phyloP scores from a whole-genome alignment of 1,284 basidiomycete species.

The Wolfiporia cocos region DNA sequence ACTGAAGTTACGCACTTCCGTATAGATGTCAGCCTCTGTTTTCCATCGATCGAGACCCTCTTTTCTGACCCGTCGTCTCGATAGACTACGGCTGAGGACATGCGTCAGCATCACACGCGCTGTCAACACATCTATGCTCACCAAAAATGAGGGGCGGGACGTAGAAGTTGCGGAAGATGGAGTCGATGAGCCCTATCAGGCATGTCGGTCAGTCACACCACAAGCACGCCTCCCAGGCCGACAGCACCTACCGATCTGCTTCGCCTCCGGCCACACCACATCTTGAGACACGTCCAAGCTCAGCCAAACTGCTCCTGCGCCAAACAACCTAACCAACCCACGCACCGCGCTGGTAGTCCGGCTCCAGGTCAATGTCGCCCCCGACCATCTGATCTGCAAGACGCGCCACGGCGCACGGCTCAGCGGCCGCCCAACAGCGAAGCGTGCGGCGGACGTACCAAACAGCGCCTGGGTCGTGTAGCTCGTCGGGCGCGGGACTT shows the following conservation, averaged over 20 bases:
- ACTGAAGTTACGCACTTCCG: slow-evolving; percentile 31
- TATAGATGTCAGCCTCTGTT: slow-evolving; percentile 69
- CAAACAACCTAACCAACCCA: neutral
- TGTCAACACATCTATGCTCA: slow-evolving; percentile 9
- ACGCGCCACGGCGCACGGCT: neutral
- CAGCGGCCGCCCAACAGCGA: neutral
- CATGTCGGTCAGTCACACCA: too few relatives aligned
- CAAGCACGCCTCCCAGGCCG: too few relatives aligned
- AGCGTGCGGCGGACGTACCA: slow-evolving; percentile 31
- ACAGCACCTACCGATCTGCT: slow-evolving; percentile 23
- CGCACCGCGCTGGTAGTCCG: slow-evolving; percentile 71
- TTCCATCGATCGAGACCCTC: slow-evolving; percentile 73
- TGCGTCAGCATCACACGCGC: neutral
- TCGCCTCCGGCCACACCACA: slow-evolving; percentile 56
- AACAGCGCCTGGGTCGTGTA: slow-evolving; percentile 64
- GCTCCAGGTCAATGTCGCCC: slow-evolving; percentile 58
- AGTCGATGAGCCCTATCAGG: slow-evolving; percentile 41
- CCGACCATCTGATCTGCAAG: slow-evolving; percentile 51
- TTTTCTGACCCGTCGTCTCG: slow-evolving; percentile 56
- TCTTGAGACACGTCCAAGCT: slow-evolving; percentile 29
- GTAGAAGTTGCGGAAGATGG: slow-evolving; percentile 49
- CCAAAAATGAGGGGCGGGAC: slow-evolving; percentile 49
- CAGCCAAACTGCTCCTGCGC: too few relatives aligned
- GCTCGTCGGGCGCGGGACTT: slow-evolving; percentile 56
- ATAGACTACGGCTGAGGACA: slow-evolving; percentile 24